Percentiles rank a stretch among this genome's conserved stretches.
Evolutionary conservation across 1,284 basidiomycete species (phyloP).

Genomic region (Boletus mariae): DNA sequence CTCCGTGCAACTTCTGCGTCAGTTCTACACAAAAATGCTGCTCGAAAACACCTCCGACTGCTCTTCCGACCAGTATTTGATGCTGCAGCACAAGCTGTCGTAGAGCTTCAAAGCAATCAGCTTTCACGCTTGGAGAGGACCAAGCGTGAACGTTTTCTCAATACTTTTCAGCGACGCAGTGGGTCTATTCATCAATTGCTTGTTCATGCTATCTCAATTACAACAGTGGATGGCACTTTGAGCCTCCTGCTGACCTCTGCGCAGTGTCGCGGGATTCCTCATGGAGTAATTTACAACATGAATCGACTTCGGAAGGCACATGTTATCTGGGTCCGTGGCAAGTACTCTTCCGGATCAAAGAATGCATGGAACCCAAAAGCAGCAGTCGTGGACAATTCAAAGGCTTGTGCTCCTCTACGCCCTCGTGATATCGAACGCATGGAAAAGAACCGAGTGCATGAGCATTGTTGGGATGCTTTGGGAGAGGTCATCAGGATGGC

Average conservation of each 20-base stretch:
- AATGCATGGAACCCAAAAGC: slow-evolving; percentile 47
- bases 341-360: slow-evolving; percentile 21
- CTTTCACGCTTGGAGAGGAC: slow-evolving; percentile 30
- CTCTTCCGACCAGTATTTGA: slow-evolving; percentile 59
- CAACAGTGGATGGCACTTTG: slow-evolving; percentile 54
- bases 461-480: slow-evolving; percentile 32
- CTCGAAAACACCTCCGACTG: slow-evolving; percentile 42
- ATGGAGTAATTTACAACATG: slow-evolving; percentile 53
- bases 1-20: slow-evolving; percentile 57
- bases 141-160: slow-evolving; percentile 42
- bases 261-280: slow-evolving; percentile 57
- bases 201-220: slow-evolving; percentile 6
- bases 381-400: slow-evolving; percentile 24
- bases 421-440: slow-evolving; percentile 15
- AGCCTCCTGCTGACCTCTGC: slow-evolving; percentile 53
- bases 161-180: slow-evolving; percentile 50
- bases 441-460: slow-evolving; percentile 19
- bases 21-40: slow-evolving; percentile 51
- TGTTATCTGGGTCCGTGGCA: slow-evolving; percentile 22
- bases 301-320: slow-evolving; percentile 35
- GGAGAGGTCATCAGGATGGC: slow-evolving; percentile 33
- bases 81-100: slow-evolving; percentile 45
- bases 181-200: slow-evolving; percentile 7
- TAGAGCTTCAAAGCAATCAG: slow-evolving; percentile 35
- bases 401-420: slow-evolving; percentile 4